Base-by-base conservation (phyloP, 306 rosid species). In the Vicia sativa region DNA sequence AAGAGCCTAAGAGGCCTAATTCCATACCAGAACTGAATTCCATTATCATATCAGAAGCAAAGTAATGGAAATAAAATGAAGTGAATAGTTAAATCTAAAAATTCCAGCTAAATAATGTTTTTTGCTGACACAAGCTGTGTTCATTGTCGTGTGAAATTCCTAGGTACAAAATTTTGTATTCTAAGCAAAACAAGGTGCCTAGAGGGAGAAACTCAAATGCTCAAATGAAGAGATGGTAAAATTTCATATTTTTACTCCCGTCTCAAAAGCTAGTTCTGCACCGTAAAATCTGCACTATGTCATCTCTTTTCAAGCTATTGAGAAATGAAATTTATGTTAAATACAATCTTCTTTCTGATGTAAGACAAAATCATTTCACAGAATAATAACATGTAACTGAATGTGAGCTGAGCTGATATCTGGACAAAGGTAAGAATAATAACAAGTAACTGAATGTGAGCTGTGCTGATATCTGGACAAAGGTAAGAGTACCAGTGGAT, bases 121-220 rank as follows among this genome's bases (percentile, higher is more conserved):
- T 35, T 31, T 9, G 60, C 41, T 45, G 49, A 62, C 35, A 67
- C 41, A 62, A 6, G 37, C 23, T 50, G 29, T 50, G 21, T 28
- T 49, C 23, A 41, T 61, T 64, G 21, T n/a, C 14, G 54, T 50
- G 54, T 6, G 65, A 59, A 65, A 34, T 41, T 73, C 74, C 79
- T 74, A 64, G 61, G 49, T 77, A 74, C 82, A 74, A 70, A 70
- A 77, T 74, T 48, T 71, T 41, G 52, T 39, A 65, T 34, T 41
- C 62, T 26, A 62, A 34, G 68, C 43, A 68, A 73, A 59, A 48
- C 14, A 62, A 67, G 34, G 57, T 62, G 74, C 62, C 15, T 39
- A 81, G 45, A 15, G 57, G 63, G 58, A 37, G 31, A 45, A 46
- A 37, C 52, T n/a, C 5, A 54, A 50, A 19, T 23, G 28, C 52